Conservation (phyloP, 1,139 yeast genomes). For the Spathaspora jeffriesii region DNA sequence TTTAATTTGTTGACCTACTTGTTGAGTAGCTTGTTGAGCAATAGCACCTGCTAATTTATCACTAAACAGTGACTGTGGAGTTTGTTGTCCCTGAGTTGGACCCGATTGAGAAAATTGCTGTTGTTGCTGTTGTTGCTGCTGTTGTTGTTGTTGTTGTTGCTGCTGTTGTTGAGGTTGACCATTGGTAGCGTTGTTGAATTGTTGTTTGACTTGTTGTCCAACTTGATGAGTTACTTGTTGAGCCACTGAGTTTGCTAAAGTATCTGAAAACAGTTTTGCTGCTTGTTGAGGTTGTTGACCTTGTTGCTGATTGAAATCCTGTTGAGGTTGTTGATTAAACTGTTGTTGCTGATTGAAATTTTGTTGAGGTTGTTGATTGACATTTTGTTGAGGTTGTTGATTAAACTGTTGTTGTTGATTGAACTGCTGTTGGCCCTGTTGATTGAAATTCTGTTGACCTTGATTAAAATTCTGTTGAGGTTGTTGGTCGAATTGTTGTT, state of each 20-base stretch:
- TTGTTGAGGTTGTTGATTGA: constrained; percentile 3
- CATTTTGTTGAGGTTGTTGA: constrained; percentile 9
- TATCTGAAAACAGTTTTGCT: constrained; percentile 2
- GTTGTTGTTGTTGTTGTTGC: constrained; percentile 9
- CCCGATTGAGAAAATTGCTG: constrained; percentile 5
- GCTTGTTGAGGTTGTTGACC: constrained; percentile 9
- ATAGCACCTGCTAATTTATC: constrained; percentile 6
- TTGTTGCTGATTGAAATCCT: neutral
- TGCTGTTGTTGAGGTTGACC: constrained; percentile 9
- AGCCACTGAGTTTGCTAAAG: constrained; percentile 7
- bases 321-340: constrained; percentile 5
- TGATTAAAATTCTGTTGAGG: constrained; percentile 1
- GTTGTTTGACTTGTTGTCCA: constrained; percentile 10
- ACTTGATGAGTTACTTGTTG: constrained; percentile 8
- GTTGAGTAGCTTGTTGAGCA: constrained; percentile 8
- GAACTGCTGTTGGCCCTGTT: constrained; percentile 2
- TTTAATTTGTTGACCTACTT: constrained; percentile 8
- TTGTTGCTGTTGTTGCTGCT: constrained; percentile 11
- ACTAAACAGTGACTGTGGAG: constrained; percentile 5
- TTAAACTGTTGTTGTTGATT: constrained; percentile 5
- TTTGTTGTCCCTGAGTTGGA: constrained; percentile 5
- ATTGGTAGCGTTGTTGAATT: constrained; percentile 6
- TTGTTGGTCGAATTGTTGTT: constrained; percentile 6
- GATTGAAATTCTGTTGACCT: constrained; percentile 8
- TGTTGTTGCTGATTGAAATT: constrained; percentile 1